Base-by-base conservation (phyloP, 2,329 filamentous ascomycete genomes). In the Colletotrichum trifolii region DNA sequence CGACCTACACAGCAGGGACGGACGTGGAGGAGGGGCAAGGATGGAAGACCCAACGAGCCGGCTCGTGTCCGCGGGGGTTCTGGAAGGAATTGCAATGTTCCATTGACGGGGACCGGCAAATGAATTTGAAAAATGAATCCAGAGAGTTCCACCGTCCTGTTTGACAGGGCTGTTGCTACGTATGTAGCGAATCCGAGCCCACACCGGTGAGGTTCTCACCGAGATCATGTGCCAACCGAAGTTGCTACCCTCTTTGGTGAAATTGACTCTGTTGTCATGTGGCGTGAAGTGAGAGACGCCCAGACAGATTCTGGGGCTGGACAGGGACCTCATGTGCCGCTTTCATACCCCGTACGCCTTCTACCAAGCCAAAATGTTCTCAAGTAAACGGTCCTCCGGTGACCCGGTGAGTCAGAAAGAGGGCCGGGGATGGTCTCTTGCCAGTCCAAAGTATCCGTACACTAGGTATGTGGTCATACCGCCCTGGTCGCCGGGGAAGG, bases 391-490 rank as follows among this genome's bases (percentile, higher is more conserved):
- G 8, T 61, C n/a, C 50, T 52, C 50, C 50, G 57, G 52, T 46
- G 50, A 54, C 43, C 39, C 62, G 62, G 46, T 61, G 57, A 65
- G 62, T 65, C 62, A 61, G 56, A 9, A 64, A 46, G n/a, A 46
- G 10, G 5, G 46, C 61, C n/a, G 40, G 39, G 56, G 46, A 17
- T 40, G 11, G 11, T 38, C 25, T 25, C 4, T 25, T 25, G 25
- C 5, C 3, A 25, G 25, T 25, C 25, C 3, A 25, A 25, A 25
- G 25, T 25, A 25, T 25, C n/a, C 35, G 59, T 17, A 60, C 34
- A 50, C 56, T 54, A 40, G 55, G 38, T 13, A 8, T 33, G 25
- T 54, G 17, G 17, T 39, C 40, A 36, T 49, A 4, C 25, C 35
- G 13, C 38, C 59, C 43, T 40, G 36, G 59, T 42, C 52, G 42